Evolutionary conservation across 129 eudicot species (phyloP).

Genomic region (Oenanthe sinensis): DNA sequence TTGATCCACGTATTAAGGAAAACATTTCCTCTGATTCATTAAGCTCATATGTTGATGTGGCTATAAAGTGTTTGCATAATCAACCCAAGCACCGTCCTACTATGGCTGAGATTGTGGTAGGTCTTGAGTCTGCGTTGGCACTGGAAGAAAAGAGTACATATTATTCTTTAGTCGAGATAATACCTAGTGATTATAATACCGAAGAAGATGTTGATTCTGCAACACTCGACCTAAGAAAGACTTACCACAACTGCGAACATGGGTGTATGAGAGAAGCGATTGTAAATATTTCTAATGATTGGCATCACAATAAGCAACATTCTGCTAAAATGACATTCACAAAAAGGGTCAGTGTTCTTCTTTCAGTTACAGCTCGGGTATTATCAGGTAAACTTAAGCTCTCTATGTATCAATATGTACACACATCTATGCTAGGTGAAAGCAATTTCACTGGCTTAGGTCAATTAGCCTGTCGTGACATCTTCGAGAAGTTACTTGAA

Average conservation of each 20-base stretch:
- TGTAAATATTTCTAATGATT: no score
- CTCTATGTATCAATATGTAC: background rate
- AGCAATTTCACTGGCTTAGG: background rate
- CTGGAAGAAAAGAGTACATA: slow-evolving; percentile 16
- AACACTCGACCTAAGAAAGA: background rate
- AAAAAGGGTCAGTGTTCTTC: background rate
- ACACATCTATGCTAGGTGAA: background rate
- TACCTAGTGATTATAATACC: background rate
- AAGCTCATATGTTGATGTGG: slow-evolving; percentile 21
- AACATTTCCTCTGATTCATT: slow-evolving; percentile 29
- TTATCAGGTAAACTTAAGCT: background rate
- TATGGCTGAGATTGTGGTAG: slow-evolving; percentile 44
- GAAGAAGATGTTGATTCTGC: background rate
- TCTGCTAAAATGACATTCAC: no score
- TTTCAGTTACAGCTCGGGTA: background rate
- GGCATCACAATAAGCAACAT: no score
- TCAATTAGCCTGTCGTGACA: background rate
- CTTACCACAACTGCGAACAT: background rate
- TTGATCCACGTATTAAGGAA: slow-evolving; percentile 26
- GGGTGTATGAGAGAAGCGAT: background rate
- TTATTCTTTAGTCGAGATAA: slow-evolving; percentile 1
- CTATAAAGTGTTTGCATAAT: slow-evolving; percentile 30
- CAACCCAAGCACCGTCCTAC: slow-evolving; percentile 37
- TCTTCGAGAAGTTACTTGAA: no score
- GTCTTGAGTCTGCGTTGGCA: slow-evolving; percentile 40